Percentiles rank a stretch among this genome's conserved stretches.
Conservation (phyloP, 2,329 filamentous ascomycete genomes). For the Penicillium sp. region DNA sequence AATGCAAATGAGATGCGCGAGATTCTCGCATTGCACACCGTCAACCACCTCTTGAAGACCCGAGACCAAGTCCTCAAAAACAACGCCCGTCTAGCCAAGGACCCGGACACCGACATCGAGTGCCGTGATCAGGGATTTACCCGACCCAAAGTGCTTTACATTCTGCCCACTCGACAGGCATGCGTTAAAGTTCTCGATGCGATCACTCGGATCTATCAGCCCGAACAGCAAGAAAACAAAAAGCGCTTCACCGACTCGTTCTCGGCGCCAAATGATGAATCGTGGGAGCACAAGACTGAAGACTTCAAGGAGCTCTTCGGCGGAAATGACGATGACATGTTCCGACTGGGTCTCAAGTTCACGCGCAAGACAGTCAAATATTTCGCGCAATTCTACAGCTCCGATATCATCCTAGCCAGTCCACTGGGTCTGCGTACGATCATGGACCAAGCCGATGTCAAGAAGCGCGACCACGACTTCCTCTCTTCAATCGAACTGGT, state of each 20-base stretch:
- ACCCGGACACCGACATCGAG: conserved; percentile 66
- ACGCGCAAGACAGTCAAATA: conserved; percentile 94
- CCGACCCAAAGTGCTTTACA: conserved; percentile 84
- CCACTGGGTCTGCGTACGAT: conserved; percentile 86
- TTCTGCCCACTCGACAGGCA: conserved; percentile 84
- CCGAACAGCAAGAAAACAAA: conserved; percentile 91
- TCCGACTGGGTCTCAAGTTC: conserved; percentile 92
- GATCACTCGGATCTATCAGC: conserved; percentile 71
- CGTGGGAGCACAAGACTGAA: conserved; percentile 71
- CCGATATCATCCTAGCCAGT: conserved; percentile 89
- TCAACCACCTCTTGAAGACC: conserved; percentile 93
- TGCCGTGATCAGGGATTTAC: conserved; percentile 93
- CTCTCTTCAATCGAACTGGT: conserved; percentile 90
- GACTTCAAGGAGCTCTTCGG: conserved; percentile 89
- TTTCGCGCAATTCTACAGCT: conserved; percentile 93
- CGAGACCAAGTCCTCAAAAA: conserved; percentile 91
- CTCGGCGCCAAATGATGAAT: conserved; percentile 64
- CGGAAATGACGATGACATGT: conserved; percentile 97
- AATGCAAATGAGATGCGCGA: conserved; percentile 70
- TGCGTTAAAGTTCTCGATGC: conserved; percentile 75
- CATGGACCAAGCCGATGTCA: conserved; percentile 73
- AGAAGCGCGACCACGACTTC: conserved; percentile 80
- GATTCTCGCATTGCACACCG: conserved; percentile 73
- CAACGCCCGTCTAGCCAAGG: conserved; percentile 72
- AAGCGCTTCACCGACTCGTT: conserved; percentile 88